Evolutionary conservation across 768 basidiomycete species (phyloP), one percentile per base, ranked within the genome.

Genomic region (Lentinula sp.): DNA sequence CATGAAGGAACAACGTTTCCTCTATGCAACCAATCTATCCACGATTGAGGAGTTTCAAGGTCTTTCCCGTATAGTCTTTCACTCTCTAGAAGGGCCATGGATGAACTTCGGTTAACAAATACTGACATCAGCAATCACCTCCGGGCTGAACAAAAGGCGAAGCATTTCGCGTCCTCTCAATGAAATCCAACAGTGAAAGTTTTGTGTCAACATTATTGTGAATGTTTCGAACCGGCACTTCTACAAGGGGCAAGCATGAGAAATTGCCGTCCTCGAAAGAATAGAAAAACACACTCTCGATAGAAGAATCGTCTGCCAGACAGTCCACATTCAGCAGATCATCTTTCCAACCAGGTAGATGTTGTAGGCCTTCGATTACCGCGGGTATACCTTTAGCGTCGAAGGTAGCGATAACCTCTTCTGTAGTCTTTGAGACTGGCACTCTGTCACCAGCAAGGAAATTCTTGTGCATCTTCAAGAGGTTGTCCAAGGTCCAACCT

Each of bases 11-110:
- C 73, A 34, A 82, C 74, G 28, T 70, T 68, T 2, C 68, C 68
- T 0, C 70, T 65, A 5, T 76, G 66, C 15, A 94, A 72, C 85
- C 88, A 91, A 4, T 82, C 60, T 21, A 76, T 75, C 89, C 90
- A 94, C 66, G 71, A 67, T 43, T 66, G 34, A 0, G 92, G 92
- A 69, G 90, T 93, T 10, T 80, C 76, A 1, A 81, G 79, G 66
- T 94, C 92, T 67, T 93, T 93, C 21, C 88, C 90, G 66, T 94
- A 93, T 8, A 85, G 74, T 32, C 88, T 76, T 66, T 84, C 81
- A 9, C 69, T 66, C 65, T 88, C 87, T 89, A 46, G 59, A 60
- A 49, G 42, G 50, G 37, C 5, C 18, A 53, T n/a, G 35, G 63
- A 46, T 48, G n/a, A 28, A 21, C 48, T 7, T 50, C 43, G 35